phyloP scores from a whole-genome alignment of 257 asterid genomes.

The Solanum pinnatisectum region DNA sequence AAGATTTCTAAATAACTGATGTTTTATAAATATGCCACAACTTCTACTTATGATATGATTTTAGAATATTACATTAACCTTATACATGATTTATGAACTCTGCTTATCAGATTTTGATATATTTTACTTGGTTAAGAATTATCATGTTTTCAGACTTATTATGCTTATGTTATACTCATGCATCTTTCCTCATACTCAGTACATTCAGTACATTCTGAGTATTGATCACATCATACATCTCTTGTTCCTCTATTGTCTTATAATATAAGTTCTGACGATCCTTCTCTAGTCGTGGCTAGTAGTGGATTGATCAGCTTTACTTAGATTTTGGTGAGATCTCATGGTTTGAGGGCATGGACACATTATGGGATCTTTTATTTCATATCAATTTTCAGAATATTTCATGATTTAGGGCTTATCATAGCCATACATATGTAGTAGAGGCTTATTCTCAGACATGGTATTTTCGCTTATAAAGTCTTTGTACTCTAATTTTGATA shows the following conservation, averaged over 20 bases:
- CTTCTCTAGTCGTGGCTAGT: background rate
- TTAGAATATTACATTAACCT: background rate
- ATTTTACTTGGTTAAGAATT: background rate
- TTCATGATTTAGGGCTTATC: background rate
- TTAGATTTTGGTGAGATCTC: background rate
- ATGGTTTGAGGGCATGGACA: background rate
- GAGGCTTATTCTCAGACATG: background rate
- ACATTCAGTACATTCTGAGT: background rate
- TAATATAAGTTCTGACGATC: background rate
- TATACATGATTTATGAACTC: background rate
- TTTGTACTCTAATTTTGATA: background rate
- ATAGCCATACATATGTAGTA: no score
- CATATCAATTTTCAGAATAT: background rate
- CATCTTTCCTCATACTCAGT: background rate
- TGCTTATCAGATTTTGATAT: no score
- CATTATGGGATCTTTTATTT: background rate
- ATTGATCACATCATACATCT: background rate
- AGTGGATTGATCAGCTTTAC: background rate
- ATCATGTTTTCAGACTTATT: no score
- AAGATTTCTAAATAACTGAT: background rate
- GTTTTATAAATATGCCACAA: background rate
- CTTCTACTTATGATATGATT: background rate
- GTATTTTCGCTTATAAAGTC: background rate
- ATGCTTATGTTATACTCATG: background rate
- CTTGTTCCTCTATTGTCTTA: background rate